Conservation (phyloP, 306 rosid species). For the Mucuna pruriens region DNA sequence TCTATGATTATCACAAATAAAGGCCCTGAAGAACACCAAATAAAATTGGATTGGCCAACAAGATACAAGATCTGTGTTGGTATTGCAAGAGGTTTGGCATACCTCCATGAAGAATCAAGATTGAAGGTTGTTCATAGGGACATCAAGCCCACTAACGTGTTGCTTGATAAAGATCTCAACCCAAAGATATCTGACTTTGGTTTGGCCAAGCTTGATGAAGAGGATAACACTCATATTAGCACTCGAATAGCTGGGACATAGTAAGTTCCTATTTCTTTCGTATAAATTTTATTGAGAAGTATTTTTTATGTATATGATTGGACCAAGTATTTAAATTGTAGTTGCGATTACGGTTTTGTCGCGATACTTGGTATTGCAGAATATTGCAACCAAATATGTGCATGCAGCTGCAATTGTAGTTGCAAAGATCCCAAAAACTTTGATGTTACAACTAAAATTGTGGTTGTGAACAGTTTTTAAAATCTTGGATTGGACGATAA, state of each 20-base stretch:
- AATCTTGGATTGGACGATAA: background rate
- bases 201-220: conserved; percentile 75
- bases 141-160: conserved; percentile 68
- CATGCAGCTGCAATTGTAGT: no score
- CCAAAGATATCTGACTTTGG: conserved; percentile 75
- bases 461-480: no score
- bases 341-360: no score
- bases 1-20: background rate
- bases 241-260: conserved; percentile 67
- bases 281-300: background rate
- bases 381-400: no score
- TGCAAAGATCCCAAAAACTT: no score
- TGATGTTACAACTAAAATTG: no score
- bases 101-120: conserved; percentile 80
- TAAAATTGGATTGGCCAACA: conserved; percentile 60
- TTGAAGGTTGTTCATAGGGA: conserved; percentile 75
- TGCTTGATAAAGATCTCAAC: conserved; percentile 60
- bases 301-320: background rate
- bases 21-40: conserved; percentile 39
- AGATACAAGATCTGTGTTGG: conserved; percentile 68
- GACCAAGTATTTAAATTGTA: no score
- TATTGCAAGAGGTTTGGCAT: conserved; percentile 71
- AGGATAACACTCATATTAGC: conserved; percentile 68
- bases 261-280: conserved; percentile 39
- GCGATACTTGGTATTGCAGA: no score